These are phyloP conservation scores for Rhypophila decipiens DNA, from an alignment of 495 filamentous ascomycete species.

Conservation along the genomic window DNA sequence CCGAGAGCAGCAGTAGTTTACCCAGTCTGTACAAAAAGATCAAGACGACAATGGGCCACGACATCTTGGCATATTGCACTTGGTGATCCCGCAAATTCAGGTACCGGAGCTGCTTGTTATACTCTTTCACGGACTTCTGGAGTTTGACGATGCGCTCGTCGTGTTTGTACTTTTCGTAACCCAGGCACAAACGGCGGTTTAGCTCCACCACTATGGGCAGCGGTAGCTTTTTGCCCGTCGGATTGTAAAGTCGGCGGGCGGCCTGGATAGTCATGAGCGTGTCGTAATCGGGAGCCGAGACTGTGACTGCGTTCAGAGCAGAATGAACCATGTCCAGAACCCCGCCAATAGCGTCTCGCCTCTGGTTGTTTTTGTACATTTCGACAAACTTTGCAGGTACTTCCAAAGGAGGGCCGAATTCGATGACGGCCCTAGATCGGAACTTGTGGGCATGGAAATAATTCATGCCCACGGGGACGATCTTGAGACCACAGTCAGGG, in stretches of 20 bases:
- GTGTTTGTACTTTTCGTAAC: constrained; percentile 88
- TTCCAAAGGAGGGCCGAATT: constrained; percentile 86
- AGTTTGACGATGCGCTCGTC: constrained; percentile 78
- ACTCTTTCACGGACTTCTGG: constrained; percentile 70
- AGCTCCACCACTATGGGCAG: constrained; percentile 93
- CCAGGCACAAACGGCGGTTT: constrained; percentile 86
- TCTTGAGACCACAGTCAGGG: constrained; percentile 86
- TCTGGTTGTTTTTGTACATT: constrained; percentile 72
- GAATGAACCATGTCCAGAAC: constrained; percentile 83
- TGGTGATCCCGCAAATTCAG: constrained; percentile 91
- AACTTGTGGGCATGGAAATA: constrained; percentile 99
- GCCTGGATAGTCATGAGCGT: constrained; percentile 98
- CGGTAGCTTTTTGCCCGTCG: constrained; percentile 86
- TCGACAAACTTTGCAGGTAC: constrained; percentile 76
- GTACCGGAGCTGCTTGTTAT: constrained; percentile 82
- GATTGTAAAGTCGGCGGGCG: constrained; percentile 87
- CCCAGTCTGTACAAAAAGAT: constrained; percentile 72
- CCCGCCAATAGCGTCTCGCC: constrained; percentile 74
- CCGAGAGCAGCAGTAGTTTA: constrained; percentile 68
- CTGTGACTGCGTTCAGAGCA: constrained; percentile 79
- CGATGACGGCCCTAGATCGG: constrained; percentile 89
- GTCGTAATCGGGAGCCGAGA: constrained; percentile 91
- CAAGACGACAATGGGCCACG: constrained; percentile 63
- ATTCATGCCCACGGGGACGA: constrained; percentile 99
- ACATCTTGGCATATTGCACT: constrained; percentile 84